Base-by-base conservation (phyloP, 306 rosid species). In the Cucurbita moschata region DNA sequence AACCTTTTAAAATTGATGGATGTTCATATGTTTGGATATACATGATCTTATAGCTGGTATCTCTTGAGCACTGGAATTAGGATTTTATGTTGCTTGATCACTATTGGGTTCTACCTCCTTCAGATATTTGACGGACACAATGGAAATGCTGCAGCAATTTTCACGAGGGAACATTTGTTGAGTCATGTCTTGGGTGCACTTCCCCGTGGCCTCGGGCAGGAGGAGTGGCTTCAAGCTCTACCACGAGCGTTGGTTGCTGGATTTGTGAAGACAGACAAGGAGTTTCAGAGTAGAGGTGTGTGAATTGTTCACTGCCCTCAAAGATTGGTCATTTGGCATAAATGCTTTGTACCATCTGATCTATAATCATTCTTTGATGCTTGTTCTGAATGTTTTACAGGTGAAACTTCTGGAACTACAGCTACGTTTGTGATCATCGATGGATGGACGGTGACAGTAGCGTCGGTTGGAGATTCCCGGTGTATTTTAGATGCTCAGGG, bases 101-200 rank as follows among this genome's bases (percentile, higher is more conserved):
- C 47, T 75, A 58, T 18, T 56, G 60, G 50, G 76, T 82, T 77
- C 72, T 56, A 23, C 18, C 6, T 7, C 8, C 35, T 55, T 73
- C 86, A 94, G 98, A 86, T 94, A 78, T 90, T 90, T 87, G 98
- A 94, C 76, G 98, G 98, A 70, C 98, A 94, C 86, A 94, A 94
- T 60, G 98, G 98, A 81, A 90, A 90, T 75, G 96, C 98, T 52
- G 98, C 98, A 5, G 98, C 98, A 50, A 78, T 90, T 81, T 94
- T 59, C 76, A 79, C 96, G 0, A 86, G 84, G 81, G 98, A 94
- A 82, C 76, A 90, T 72, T 83, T 94, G 87, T 82, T 94, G 84
- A 90, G 81, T 80, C 96, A 94, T 76, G 98, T 94, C 61, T 46
- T 94, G 83, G 83, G 97, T 66, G 98, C 97, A 18, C 79, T 90